Base-by-base conservation (phyloP, 2,329 filamentous ascomycete genomes). In the Apiospora malaysiana region DNA sequence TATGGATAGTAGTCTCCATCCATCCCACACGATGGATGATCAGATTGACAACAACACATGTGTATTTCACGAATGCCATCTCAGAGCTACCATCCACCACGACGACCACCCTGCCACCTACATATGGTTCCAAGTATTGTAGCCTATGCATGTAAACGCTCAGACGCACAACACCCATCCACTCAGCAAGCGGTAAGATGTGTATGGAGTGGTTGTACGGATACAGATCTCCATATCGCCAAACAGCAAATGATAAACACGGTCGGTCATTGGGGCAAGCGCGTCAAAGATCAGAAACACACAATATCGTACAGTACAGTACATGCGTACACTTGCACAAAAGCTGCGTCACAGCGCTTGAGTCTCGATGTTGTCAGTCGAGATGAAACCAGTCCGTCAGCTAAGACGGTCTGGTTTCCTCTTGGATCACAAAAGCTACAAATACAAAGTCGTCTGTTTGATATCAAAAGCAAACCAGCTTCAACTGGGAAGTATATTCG, bases 331-430 rank as follows among this genome's bases (percentile, higher is more conserved):
- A 59, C 16, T 32, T 32, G 32, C 49, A 56, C 25, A 32, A 21
- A 27, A n/a, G 27, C 10, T 63, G 56, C 56, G 56, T 63, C 56
- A 63, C 32, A 40, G 56, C 23, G 56, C 32, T 32, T 14, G 32
- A 59, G 51, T 40, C 27, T 23, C 27, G 18, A 40, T 63, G 7
- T 63, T n/a, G 56, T 40, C 56, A 40, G 56, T 63, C 32, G 21
- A 40, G 32, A 63, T 63, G 32, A 40, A 63, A 63, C 56, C 56
- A n/a, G 27, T 12, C 56, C 56, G 40, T 16, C 32, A 40, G 56
- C 56, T 63, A 63, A 63, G 56, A 63, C 56, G 27, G 56, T 63
- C 32, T 63, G 56, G 56, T 63, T 63, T 40, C 32, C 56, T 23
- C 32, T 63, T 63, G 56, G 32, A 40, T 63, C 32, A 40, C 56